These are phyloP conservation scores for Taxillus chinensis DNA, from an alignment of 164 flowering plant species.

Conservation along the genomic window DNA sequence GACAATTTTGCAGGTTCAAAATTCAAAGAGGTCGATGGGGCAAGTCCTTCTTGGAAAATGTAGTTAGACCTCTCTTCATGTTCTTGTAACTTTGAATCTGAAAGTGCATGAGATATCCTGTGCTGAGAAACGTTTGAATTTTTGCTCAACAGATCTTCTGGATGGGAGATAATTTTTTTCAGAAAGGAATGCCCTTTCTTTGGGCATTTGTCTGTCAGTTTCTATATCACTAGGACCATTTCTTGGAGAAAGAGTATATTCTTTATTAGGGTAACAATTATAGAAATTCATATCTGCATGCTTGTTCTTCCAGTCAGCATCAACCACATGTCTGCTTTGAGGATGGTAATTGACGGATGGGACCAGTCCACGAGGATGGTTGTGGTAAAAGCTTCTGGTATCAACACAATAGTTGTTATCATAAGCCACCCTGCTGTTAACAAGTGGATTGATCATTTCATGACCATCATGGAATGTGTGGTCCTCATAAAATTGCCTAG, in stretches of 20 bases:
- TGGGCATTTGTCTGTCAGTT: constrained; percentile 16
- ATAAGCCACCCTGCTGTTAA: constrained; percentile 8
- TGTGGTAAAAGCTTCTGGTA: constrained; percentile 10
- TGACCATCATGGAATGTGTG: constrained; percentile 15
- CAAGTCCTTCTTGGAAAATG: constrained; percentile 8
- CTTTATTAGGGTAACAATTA: constrained; percentile 19
- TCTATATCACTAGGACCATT: constrained; percentile 21
- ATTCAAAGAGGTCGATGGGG: constrained; percentile 7
- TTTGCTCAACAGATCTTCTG: constrained; percentile 17
- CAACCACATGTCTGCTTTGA: constrained; percentile 12
- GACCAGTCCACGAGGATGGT: constrained; percentile 12
- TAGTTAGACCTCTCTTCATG: constrained; percentile 9
- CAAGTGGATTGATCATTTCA: constrained; percentile 15
- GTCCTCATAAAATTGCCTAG: constrained; percentile 18
- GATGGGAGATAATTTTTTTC: constrained; percentile 22
- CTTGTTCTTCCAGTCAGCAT: constrained; percentile 14
- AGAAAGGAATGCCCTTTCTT: constrained; percentile 32
- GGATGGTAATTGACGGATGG: constrained; percentile 16
- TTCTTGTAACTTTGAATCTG: constrained; percentile 43
- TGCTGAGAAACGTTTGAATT: constrained; percentile 19
- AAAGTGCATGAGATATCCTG: constrained; percentile 41
- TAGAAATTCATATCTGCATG: constrained; percentile 18
- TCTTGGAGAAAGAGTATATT: constrained; percentile 15
- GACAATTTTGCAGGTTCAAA: constrained; percentile 21
- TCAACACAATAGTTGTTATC: constrained; percentile 17